phyloP scores from a whole-genome alignment of 2,329 filamentous ascomycete species.

The Raffaelea albimanens region DNA sequence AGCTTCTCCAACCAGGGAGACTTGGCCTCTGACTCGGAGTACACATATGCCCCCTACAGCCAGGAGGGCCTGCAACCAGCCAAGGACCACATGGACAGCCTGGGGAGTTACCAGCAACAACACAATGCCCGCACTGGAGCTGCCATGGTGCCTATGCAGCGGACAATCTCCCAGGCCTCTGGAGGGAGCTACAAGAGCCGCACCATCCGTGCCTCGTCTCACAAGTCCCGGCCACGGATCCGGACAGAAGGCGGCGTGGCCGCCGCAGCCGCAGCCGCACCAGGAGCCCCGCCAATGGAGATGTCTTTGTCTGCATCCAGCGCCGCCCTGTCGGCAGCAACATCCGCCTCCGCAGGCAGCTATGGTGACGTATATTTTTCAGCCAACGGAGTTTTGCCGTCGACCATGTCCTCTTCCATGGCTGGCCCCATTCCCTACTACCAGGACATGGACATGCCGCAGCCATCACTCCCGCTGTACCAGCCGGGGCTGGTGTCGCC shows the following conservation, averaged over 20 bases:
- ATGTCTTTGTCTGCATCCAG: conserved; percentile 15
- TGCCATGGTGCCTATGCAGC: conserved; percentile 34
- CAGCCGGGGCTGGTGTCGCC: conserved; percentile 33
- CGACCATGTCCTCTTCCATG: conserved; percentile 21
- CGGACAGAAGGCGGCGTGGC: conserved; percentile 26
- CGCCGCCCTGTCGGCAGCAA: neutral
- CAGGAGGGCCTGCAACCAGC: conserved; percentile 43
- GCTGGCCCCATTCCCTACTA: conserved; percentile 17
- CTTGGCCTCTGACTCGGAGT: conserved; percentile 38
- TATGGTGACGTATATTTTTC: conserved; percentile 30
- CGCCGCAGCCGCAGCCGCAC: neutral
- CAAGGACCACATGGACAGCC: conserved; percentile 22
- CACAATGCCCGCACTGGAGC: conserved; percentile 36
- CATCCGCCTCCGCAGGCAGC: conserved; percentile 9
- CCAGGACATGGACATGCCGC: conserved; percentile 34
- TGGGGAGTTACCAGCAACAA: conserved; percentile 1
- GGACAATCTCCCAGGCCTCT: conserved; percentile 33
- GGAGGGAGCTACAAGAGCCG: conserved; percentile 34
- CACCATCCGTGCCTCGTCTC: conserved; percentile 30
- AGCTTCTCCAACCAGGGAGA: conserved; percentile 42
- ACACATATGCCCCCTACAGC: neutral
- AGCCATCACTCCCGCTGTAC: conserved; percentile 42
- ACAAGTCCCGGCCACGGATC: conserved; percentile 32
- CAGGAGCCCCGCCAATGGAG: neutral
- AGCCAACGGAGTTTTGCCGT: neutral